Percentiles rank a stretch among this genome's conserved stretches.
phyloP scores from a whole-genome alignment of 78 protist species.

The slime mould (Dictyostelium discoideum) region DNA sequence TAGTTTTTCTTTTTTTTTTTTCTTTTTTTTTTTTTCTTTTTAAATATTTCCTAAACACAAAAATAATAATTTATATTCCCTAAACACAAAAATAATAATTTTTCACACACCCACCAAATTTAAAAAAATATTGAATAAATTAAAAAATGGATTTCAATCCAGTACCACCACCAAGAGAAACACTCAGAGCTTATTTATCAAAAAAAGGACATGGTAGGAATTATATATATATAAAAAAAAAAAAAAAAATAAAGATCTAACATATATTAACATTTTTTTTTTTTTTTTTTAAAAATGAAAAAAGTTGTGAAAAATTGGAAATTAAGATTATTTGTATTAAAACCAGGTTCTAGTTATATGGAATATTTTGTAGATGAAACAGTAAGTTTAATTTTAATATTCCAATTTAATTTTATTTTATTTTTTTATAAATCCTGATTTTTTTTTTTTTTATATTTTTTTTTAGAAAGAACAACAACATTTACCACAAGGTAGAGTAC shows the following conservation, averaged over 20 bases:
- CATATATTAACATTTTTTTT: not conserved
- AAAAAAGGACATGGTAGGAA: conserved; percentile 75
- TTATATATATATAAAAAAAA: too few species aligned
- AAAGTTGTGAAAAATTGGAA: conserved; percentile 67
- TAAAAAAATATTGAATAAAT: not conserved
- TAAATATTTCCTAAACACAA: not conserved
- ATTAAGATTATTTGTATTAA: conserved; percentile 67
- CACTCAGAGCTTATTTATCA: conserved; percentile 52
- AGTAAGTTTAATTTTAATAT: conserved; percentile 14
- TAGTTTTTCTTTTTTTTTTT: not conserved
- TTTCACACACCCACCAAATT: too few species aligned
- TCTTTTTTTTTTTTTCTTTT: not conserved
- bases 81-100: too few species aligned
- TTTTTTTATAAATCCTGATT: not conserved
- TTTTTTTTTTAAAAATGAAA: not conserved
- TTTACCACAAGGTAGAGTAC: conserved; percentile 70
- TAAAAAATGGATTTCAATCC: not conserved
- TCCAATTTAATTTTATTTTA: not conserved
- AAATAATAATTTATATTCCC: not conserved
- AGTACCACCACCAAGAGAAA: not conserved
- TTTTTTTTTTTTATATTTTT: not conserved
- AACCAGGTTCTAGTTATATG: conserved; percentile 43
- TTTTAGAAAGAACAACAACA: conserved; percentile 35
- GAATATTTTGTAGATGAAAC: conserved; percentile 76
- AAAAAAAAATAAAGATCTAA: not conserved